Evolutionary conservation across 1,139 yeast genomes (phyloP).

Genomic region (Nakaseomyces glabratus): DNA sequence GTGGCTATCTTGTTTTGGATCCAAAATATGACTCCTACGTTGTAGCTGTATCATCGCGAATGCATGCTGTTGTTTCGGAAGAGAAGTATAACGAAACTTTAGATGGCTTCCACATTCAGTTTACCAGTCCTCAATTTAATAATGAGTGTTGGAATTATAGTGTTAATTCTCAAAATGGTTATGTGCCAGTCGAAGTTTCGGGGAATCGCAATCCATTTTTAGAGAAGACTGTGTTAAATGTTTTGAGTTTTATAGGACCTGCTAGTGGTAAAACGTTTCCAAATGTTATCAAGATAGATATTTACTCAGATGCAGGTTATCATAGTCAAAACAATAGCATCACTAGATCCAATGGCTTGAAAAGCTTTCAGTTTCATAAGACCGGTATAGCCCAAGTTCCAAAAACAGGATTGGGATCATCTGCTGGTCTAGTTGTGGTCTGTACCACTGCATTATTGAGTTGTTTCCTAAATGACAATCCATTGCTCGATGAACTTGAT

Average conservation of each 20-base stretch:
- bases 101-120: slow-evolving; percentile 32
- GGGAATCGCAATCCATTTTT: slow-evolving; percentile 62
- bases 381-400: slow-evolving; percentile 61
- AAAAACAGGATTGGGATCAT: slow-evolving; percentile 92
- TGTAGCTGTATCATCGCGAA: slow-evolving; percentile 80
- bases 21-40: slow-evolving; percentile 70
- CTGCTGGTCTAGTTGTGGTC: slow-evolving; percentile 87
- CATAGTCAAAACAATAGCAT: slow-evolving; percentile 60
- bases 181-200: slow-evolving; percentile 26
- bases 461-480: not conserved
- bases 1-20: slow-evolving; percentile 86
- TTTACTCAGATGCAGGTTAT: slow-evolving; percentile 82
- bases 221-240: slow-evolving; percentile 50
- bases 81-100: slow-evolving; percentile 13
- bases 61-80: slow-evolving; percentile 63
- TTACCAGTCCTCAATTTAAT: slow-evolving; percentile 72
- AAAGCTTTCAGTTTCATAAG: slow-evolving; percentile 51
- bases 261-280: not conserved
- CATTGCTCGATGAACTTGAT: not conserved
- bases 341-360: slow-evolving; percentile 31
- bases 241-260: slow-evolving; percentile 41
- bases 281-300: slow-evolving; percentile 41
- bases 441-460: slow-evolving; percentile 56
- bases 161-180: slow-evolving; percentile 17
- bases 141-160: slow-evolving; percentile 62